These are phyloP conservation scores for Lonicera japonica DNA, from an alignment of 129 eudicot genomes.

Conservation along the genomic window DNA sequence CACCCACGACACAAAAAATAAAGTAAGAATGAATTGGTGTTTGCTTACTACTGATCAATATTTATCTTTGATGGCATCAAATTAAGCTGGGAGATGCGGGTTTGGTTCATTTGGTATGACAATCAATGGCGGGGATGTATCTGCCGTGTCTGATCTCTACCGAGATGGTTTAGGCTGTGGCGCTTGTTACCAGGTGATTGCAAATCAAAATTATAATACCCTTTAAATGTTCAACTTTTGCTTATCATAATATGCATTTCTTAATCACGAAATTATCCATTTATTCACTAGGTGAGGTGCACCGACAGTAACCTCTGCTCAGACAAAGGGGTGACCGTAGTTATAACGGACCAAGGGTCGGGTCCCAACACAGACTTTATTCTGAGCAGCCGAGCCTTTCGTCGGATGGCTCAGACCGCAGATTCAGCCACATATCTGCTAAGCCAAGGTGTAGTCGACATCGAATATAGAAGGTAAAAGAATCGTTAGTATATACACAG, in stretches of 20 bases:
- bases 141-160: constrained; percentile 73
- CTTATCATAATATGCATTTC: neutral
- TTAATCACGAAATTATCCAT: neutral
- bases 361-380: constrained; percentile 65
- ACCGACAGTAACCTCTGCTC: constrained; percentile 56
- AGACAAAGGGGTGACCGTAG: constrained; percentile 65
- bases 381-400: constrained; percentile 65
- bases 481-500: too few species aligned
- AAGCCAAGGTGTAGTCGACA: constrained; percentile 58
- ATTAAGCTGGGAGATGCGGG: constrained; percentile 70
- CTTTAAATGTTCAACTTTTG: neutral
- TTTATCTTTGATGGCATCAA: neutral
- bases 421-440: constrained; percentile 46
- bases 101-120: constrained; percentile 70
- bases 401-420: constrained; percentile 56
- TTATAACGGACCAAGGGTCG: constrained; percentile 71
- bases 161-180: constrained; percentile 81
- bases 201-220: neutral
- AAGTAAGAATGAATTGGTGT: neutral
- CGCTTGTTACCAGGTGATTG: constrained; percentile 71
- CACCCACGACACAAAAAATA: neutral
- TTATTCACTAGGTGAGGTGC: constrained; percentile 59
- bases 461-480: constrained; percentile 74
- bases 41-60: constrained; percentile 3
- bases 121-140: constrained; percentile 64